phyloP scores from a whole-genome alignment of 2,329 filamentous ascomycete species.

The Talaromyces funiculosus region DNA sequence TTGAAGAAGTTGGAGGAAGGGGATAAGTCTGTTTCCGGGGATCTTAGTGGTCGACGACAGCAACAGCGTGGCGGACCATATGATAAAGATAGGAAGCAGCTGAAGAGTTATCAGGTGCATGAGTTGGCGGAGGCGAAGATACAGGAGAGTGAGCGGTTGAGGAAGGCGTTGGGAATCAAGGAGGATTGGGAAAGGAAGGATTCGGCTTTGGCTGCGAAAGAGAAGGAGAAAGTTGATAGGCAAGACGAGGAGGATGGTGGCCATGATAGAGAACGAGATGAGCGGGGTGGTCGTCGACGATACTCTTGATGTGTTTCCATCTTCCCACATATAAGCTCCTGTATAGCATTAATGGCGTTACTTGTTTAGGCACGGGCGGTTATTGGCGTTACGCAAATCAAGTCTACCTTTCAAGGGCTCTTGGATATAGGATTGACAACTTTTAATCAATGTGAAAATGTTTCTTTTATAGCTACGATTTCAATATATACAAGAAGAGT shows the following conservation, averaged over 20 bases:
- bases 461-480: neutral
- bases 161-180: constrained; percentile 80
- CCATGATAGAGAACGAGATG: neutral
- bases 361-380: neutral
- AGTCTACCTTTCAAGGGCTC: neutral
- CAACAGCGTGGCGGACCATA: constrained; percentile 15
- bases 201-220: constrained; percentile 10
- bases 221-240: constrained; percentile 18
- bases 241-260: neutral
- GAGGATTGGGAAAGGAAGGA: constrained; percentile 67
- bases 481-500: constrained; percentile 7
- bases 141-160: constrained; percentile 82
- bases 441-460: neutral
- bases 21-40: neutral
- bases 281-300: neutral
- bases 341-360: constrained; percentile 6
- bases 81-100: constrained; percentile 39
- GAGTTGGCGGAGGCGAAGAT: constrained; percentile 95
- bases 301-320: neutral
- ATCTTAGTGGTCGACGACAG: constrained; percentile 16
- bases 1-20: constrained; percentile 50
- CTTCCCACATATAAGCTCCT: neutral
- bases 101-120: constrained; percentile 93
- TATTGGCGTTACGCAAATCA: neutral
- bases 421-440: neutral